These are phyloP conservation scores for Pluteus cervinus DNA, from an alignment of 768 basidiomycete genomes.

Conservation along the genomic window DNA sequence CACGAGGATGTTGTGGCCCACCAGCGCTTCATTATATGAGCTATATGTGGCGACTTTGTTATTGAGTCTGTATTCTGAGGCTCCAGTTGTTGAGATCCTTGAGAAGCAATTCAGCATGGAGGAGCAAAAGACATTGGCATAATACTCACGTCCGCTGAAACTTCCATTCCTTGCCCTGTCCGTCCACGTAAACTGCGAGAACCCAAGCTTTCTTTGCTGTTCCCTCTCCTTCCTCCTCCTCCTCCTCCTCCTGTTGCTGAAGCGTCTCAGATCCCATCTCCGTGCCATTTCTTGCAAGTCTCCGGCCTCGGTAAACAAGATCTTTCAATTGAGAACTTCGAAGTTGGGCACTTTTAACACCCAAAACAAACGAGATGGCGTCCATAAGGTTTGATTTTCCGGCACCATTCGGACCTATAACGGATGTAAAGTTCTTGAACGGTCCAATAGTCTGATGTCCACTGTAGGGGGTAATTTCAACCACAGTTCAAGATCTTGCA, in stretches of 20 bases:
- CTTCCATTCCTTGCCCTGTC: slow-evolving; percentile 72
- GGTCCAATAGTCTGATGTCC: slow-evolving; percentile 86
- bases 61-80: slow-evolving; percentile 90
- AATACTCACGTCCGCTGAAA: slow-evolving; percentile 86
- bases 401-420: slow-evolving; percentile 98
- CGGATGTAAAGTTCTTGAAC: slow-evolving; percentile 88
- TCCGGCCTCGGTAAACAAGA: slow-evolving; percentile 87
- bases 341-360: slow-evolving; percentile 90
- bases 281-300: slow-evolving; percentile 47
- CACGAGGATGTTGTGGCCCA: slow-evolving; percentile 90
- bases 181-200: slow-evolving; percentile 82
- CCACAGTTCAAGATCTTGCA: neutral
- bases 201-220: slow-evolving; percentile 95
- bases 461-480: slow-evolving; percentile 23
- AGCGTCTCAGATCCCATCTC: slow-evolving; percentile 48
- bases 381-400: slow-evolving; percentile 99
- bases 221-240: slow-evolving; percentile 59
- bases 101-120: slow-evolving; percentile 5
- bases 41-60: slow-evolving; percentile 75
- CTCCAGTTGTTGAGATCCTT: slow-evolving; percentile 86
- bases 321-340: slow-evolving; percentile 93
- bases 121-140: neutral
- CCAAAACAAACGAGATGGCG: slow-evolving; percentile 97
- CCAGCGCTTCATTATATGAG: slow-evolving; percentile 83
- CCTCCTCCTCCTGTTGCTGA: slow-evolving; percentile 42